A percentile compares a stretch with the other conserved stretches of the same genome.
Evolutionary conservation across 2,329 filamentous ascomycete genomes (phyloP).

Genomic region (Pseudonectria buxi): DNA sequence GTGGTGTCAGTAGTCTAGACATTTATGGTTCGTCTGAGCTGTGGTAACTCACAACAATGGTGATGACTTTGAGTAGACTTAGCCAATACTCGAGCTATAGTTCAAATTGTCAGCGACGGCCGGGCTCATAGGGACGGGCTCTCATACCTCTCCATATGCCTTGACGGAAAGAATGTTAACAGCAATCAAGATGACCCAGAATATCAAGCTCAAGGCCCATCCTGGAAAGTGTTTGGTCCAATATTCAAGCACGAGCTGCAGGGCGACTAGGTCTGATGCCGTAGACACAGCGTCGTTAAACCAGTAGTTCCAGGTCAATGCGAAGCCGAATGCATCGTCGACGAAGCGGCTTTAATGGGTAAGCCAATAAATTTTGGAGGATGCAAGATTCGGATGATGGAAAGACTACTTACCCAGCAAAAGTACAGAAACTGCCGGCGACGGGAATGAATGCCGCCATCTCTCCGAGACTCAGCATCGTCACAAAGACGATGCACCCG

Average conservation of each 20-base stretch:
- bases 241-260: conserved; percentile 50
- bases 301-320: conserved; percentile 56
- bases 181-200: conserved; percentile 48
- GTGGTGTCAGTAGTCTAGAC: not conserved
- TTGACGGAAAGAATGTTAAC: conserved; percentile 29
- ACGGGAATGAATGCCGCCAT: conserved; percentile 49
- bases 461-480: conserved; percentile 53
- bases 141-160: conserved; percentile 28
- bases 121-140: not conserved
- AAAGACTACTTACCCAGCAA: conserved; percentile 32
- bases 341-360: conserved; percentile 34
- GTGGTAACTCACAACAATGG: conserved; percentile 35
- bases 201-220: conserved; percentile 56
- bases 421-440: conserved; percentile 51
- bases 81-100: conserved; percentile 50
- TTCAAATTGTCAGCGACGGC: conserved; percentile 25
- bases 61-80: conserved; percentile 46
- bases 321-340: conserved; percentile 48
- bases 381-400: conserved; percentile 45
- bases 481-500: conserved; percentile 51
- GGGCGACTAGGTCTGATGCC: conserved; percentile 51
- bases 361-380: not conserved
- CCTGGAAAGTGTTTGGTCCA: conserved; percentile 58
- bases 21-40: not conserved
- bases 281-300: conserved; percentile 53